Percentiles rank a stretch among this genome's conserved stretches.
These are phyloP conservation scores for Pelargonium citronellum DNA, from an alignment of 441 rosid genomes.

Conservation along the genomic window DNA sequence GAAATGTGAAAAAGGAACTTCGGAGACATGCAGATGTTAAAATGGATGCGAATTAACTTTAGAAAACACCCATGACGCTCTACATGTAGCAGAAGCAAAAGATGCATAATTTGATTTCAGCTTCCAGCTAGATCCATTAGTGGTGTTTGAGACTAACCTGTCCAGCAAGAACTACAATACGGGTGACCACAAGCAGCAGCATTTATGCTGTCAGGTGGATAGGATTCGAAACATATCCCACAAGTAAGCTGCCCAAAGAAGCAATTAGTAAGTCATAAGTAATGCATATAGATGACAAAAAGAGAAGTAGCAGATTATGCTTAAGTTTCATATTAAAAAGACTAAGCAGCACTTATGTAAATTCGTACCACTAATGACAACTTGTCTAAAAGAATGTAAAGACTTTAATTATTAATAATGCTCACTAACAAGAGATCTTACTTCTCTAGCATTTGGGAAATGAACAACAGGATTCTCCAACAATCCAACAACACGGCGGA, in stretches of 20 bases:
- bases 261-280: slow-evolving; percentile 15
- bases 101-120: not conserved
- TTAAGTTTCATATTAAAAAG: not conserved
- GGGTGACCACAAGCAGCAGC: slow-evolving; percentile 93
- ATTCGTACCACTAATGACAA: not conserved
- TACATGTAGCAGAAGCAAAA: not conserved
- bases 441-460: slow-evolving; percentile 42
- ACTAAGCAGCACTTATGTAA: not conserved
- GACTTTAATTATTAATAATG: slow-evolving; percentile 2
- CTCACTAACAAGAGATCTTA: slow-evolving; percentile 19
- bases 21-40: not conserved
- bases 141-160: slow-evolving; percentile 40
- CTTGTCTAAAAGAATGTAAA: not conserved
- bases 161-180: slow-evolving; percentile 74
- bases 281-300: not conserved
- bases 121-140: not conserved
- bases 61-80: not conserved
- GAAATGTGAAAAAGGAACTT: too few species aligned
- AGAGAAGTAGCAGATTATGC: not conserved
- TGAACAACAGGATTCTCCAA: slow-evolving; percentile 47
- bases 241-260: slow-evolving; percentile 45
- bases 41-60: too few species aligned
- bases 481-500: slow-evolving; percentile 70
- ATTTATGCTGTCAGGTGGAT: slow-evolving; percentile 38
- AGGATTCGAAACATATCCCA: slow-evolving; percentile 78